Conservation (phyloP, 805 yeast genomes). For the Candida oleophila region DNA sequence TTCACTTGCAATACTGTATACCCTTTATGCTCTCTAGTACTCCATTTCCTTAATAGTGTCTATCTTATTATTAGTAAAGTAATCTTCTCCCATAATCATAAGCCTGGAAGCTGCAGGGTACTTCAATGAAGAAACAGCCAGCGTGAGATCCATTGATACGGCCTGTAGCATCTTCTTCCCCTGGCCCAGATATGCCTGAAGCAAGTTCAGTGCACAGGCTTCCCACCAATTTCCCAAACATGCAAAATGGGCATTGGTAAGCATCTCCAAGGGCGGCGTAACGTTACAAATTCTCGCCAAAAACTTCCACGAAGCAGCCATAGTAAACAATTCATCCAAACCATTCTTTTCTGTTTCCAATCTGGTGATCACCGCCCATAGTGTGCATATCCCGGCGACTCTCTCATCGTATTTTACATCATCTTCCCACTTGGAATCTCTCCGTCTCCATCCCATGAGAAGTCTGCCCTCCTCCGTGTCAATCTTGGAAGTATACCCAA, state of each 20-base stretch:
- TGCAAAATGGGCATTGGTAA: conserved; percentile 69
- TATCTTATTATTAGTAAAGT: conserved; percentile 49
- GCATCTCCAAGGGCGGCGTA: conserved; percentile 30
- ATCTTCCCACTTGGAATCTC: conserved; percentile 54
- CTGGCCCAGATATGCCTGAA: conserved; percentile 63
- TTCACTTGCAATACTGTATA: no score
- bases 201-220: conserved; percentile 59
- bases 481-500: conserved; percentile 75
- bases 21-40: no score
- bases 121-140: conserved; percentile 46
- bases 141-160: conserved; percentile 52
- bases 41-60: conserved; percentile 48
- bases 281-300: conserved; percentile 71
- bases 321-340: neutral
- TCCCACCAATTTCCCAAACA: conserved; percentile 92
- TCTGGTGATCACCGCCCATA: conserved; percentile 69
- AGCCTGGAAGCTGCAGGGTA: conserved; percentile 81
- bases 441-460: conserved; percentile 86
- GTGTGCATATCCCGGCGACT: conserved; percentile 78
- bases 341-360: neutral
- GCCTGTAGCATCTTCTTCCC: conserved; percentile 58
- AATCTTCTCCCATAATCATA: conserved; percentile 76
- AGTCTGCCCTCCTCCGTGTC: conserved; percentile 80
- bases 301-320: conserved; percentile 58
- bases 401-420: conserved; percentile 79